phyloP scores from a whole-genome alignment of 345 rosid genomes.

The Hirschfeldia incana region DNA sequence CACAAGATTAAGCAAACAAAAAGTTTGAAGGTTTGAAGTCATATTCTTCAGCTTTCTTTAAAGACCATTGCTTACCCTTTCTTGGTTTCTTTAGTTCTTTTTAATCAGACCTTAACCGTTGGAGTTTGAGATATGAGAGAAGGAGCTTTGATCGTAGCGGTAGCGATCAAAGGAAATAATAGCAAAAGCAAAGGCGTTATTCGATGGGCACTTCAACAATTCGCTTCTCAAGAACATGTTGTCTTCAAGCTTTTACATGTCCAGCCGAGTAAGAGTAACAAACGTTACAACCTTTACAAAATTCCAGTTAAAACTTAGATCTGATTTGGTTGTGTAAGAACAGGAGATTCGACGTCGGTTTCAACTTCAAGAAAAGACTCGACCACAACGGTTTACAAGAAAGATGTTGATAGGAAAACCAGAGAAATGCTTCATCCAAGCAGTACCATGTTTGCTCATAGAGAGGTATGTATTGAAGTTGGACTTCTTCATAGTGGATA shows the following conservation, averaged over 20 bases:
- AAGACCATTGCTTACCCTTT: background rate
- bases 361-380: conserved; percentile 55
- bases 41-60: conserved; percentile 11
- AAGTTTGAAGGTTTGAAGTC: background rate
- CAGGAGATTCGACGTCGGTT: conserved; percentile 61
- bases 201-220: conserved; percentile 57
- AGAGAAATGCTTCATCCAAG: conserved; percentile 66
- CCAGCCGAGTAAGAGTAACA: conserved; percentile 58
- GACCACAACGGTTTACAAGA: conserved; percentile 63
- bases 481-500: conserved; percentile 5
- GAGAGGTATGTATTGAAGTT: conserved; percentile 46
- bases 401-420: conserved; percentile 68
- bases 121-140: conserved; percentile 34
- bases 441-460: conserved; percentile 58
- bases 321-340: conserved; percentile 21
- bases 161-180: conserved; percentile 67
- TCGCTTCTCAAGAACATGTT: conserved; percentile 54
- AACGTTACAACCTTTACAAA: background rate
- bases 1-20: conserved; percentile 15
- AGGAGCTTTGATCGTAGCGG: conserved; percentile 52
- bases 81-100: background rate
- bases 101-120: background rate
- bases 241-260: conserved; percentile 78
- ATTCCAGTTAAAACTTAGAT: background rate
- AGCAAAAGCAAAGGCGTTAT: conserved; percentile 56